These are phyloP conservation scores for Pseudocercospora pini-densiflorae DNA, from an alignment of 2,329 filamentous ascomycete genomes.

Conservation along the genomic window DNA sequence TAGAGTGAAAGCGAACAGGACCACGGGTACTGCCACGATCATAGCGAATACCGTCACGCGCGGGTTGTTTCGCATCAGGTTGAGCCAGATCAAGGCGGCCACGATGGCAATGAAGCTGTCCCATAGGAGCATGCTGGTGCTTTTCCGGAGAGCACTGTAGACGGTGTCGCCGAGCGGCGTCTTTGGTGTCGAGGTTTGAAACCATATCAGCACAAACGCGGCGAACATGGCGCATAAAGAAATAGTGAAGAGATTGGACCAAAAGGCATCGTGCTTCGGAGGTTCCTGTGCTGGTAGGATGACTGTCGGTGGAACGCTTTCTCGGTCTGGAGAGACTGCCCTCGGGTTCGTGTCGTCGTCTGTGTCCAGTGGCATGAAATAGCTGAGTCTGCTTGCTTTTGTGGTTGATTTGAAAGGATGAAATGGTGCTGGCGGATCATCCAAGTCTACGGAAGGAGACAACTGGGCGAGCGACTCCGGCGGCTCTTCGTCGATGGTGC, in stretches of 20 bases:
- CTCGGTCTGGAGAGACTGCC: constrained; percentile 54
- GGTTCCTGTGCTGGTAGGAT: constrained; percentile 67
- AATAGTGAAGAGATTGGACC: constrained; percentile 88
- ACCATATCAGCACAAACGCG: constrained; percentile 84
- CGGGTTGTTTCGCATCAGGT: constrained; percentile 84
- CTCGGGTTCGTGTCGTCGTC: constrained; percentile 55
- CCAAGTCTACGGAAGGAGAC: constrained; percentile 44
- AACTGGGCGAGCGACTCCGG: constrained; percentile 41
- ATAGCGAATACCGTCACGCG: constrained; percentile 81
- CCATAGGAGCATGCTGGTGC: constrained; percentile 85
- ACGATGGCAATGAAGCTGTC: constrained; percentile 90
- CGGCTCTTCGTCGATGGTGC: constrained; percentile 56
- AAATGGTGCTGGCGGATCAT: constrained; percentile 58
- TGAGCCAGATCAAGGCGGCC: constrained; percentile 89
- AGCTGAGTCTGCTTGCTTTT: constrained; percentile 44
- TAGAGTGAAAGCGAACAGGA: constrained; percentile 85
- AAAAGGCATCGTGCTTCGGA: constrained; percentile 86
- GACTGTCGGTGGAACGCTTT: constrained; percentile 62
- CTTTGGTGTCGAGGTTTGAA: constrained; percentile 80
- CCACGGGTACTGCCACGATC: constrained; percentile 80
- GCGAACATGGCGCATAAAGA: constrained; percentile 81
- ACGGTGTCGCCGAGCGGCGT: constrained; percentile 87
- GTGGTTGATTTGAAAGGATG: constrained; percentile 58
- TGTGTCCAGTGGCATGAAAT: constrained; percentile 56
- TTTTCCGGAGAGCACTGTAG: constrained; percentile 84